A percentile compares a stretch with the other conserved stretches of the same genome.
Evolutionary conservation across 345 rosid species (phyloP).

Genomic region (Aegle marmelos): DNA sequence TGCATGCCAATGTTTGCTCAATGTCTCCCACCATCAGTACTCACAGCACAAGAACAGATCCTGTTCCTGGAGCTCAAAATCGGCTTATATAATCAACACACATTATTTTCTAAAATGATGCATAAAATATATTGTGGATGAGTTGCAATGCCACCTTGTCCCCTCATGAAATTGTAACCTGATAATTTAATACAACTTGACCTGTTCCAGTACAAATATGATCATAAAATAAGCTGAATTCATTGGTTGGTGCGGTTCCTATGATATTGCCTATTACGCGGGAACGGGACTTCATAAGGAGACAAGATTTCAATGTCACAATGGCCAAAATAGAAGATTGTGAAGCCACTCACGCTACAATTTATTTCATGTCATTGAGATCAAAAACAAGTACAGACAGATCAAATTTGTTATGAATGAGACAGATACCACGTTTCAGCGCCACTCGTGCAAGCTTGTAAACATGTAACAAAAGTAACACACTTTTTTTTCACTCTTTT

Average conservation of each 20-base stretch:
- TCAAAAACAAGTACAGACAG: not conserved
- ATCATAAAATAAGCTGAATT: not conserved
- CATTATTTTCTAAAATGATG: not conserved
- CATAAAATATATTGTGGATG: not conserved
- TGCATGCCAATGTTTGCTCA: not conserved
- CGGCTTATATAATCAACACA: not conserved
- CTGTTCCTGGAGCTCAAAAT: not conserved
- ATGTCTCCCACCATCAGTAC: conserved; percentile 8
- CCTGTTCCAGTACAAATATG: not conserved
- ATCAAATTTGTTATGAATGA: not conserved
- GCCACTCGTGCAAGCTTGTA: not conserved
- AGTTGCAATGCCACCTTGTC: conserved; percentile 7
- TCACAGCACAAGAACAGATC: conserved; percentile 5
- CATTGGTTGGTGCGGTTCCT: not conserved
- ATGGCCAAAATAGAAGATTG: conserved; percentile 1
- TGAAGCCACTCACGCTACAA: not conserved
- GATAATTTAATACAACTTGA: not conserved
- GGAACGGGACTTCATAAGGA: not conserved
- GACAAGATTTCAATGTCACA: conserved; percentile 3
- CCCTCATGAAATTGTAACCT: not conserved
- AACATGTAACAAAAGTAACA: not conserved
- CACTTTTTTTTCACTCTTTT: not conserved
- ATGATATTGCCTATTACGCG: not conserved
- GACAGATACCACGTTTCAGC: not conserved
- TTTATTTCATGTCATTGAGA: not conserved